A percentile compares a stretch with the other conserved stretches of the same genome.
phyloP scores from a whole-genome alignment of 2,329 filamentous ascomycete genomes.

The Fusarium luffae region DNA sequence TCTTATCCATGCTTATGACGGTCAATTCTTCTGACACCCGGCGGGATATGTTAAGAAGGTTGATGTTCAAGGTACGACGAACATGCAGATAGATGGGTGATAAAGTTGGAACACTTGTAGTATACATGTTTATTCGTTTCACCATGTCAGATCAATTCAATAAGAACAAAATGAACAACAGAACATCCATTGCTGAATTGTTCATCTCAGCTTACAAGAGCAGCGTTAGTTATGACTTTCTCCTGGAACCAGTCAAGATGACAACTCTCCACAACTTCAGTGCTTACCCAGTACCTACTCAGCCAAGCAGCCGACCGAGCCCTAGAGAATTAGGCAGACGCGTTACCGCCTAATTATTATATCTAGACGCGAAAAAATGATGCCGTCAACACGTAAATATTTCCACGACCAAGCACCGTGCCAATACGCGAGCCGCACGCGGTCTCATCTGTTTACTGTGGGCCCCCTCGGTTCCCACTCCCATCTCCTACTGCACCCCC shows the following conservation, averaged over 20 bases:
- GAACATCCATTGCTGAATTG: background rate
- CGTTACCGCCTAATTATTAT: background rate
- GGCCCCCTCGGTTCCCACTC: background rate
- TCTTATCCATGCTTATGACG: too few relatives aligned
- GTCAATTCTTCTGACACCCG: too few relatives aligned
- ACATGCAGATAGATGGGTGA: background rate
- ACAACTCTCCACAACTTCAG: background rate
- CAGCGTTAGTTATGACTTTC: background rate
- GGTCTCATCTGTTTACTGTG: background rate
- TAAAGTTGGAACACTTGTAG: background rate
- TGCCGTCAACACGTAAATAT: background rate
- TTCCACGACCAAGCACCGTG: conserved; percentile 4
- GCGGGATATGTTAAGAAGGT: background rate
- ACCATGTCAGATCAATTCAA: background rate
- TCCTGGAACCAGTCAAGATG: background rate
- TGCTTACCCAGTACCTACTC: background rate
- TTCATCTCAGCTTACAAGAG: background rate
- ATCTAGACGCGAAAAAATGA: background rate
- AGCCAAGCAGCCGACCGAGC: background rate
- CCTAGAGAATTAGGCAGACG: background rate
- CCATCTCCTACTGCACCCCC: background rate
- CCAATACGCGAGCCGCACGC: background rate
- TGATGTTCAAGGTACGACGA: background rate
- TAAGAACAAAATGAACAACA: background rate
- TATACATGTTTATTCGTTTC: background rate